phyloP scores from a whole-genome alignment of 2,329 filamentous ascomycete genomes.

The Orbilia ellipsospora region DNA sequence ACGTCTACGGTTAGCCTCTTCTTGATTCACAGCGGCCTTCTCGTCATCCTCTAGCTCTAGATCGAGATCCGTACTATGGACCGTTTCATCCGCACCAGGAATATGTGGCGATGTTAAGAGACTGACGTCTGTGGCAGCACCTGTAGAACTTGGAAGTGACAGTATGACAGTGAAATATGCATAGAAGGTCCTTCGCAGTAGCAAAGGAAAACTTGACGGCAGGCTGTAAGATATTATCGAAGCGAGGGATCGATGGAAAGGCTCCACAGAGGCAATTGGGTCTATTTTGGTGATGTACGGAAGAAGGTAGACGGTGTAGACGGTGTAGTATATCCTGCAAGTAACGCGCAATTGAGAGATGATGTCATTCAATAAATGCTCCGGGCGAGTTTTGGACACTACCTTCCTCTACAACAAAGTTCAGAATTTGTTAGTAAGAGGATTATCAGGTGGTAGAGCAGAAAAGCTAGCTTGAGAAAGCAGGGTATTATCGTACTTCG shows the following conservation, averaged over 20 bases:
- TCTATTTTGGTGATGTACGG: slow-evolving; percentile 45
- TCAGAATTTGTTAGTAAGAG: background rate
- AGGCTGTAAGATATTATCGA: slow-evolving; percentile 59
- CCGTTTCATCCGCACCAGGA: slow-evolving; percentile 45
- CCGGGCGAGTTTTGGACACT: slow-evolving; percentile 32
- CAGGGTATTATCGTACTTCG: slow-evolving; percentile 23
- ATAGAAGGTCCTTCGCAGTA: slow-evolving; percentile 51
- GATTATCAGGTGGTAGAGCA: background rate
- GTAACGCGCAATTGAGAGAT: slow-evolving; percentile 48
- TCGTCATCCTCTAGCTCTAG: slow-evolving; percentile 54
- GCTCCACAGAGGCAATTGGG: slow-evolving; percentile 43
- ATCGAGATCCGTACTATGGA: slow-evolving; percentile 53
- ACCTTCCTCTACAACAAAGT: slow-evolving; percentile 23
- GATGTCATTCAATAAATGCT: slow-evolving; percentile 48
- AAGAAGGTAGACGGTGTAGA: slow-evolving; percentile 50
- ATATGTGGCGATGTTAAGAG: slow-evolving; percentile 54
- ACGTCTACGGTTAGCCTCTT: slow-evolving; percentile 39
- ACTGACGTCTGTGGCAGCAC: slow-evolving; percentile 40
- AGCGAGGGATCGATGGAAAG: slow-evolving; percentile 57
- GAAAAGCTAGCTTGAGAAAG: slow-evolving; percentile 6
- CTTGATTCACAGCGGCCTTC: slow-evolving; percentile 51
- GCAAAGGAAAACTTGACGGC: slow-evolving; percentile 47
- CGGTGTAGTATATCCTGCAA: slow-evolving; percentile 50
- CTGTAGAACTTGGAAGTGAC: slow-evolving; percentile 37
- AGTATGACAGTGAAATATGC: slow-evolving; percentile 52